Percentiles rank a stretch among this genome's conserved stretches.
Conservation (phyloP, 225 moss, liverwort and hornwort species). For the Anthoceros angustus region DNA sequence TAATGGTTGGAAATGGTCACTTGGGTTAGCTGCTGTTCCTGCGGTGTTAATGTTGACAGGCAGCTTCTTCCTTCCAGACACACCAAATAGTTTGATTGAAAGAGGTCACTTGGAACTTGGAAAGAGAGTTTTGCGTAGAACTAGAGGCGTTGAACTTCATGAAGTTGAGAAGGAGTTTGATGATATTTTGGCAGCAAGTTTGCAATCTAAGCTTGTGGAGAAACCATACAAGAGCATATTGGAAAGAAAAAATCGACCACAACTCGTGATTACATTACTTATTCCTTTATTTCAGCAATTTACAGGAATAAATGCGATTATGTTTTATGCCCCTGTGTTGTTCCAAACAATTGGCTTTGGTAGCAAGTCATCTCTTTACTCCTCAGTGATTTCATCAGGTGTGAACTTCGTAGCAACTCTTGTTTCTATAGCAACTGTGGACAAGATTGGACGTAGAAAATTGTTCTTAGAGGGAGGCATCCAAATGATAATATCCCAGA, state of each 20-base stretch:
- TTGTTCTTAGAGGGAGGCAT: slow-evolving; percentile 38
- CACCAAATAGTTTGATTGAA: slow-evolving; percentile 51
- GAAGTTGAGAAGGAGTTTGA: slow-evolving; percentile 34
- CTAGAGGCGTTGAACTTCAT: slow-evolving; percentile 24
- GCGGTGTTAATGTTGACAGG: slow-evolving; percentile 24
- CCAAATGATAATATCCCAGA: slow-evolving; percentile 53
- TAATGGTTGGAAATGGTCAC: slow-evolving; percentile 46
- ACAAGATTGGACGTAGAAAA: slow-evolving; percentile 36
- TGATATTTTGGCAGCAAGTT: slow-evolving; percentile 24
- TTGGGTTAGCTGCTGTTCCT: slow-evolving; percentile 33
- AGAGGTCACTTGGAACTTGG: slow-evolving; percentile 19
- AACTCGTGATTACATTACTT: slow-evolving; percentile 38
- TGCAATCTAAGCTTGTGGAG: slow-evolving; percentile 6
- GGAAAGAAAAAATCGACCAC: slow-evolving; percentile 32
- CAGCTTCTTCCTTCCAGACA: slow-evolving; percentile 40
- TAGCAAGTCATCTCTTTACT: slow-evolving; percentile 37
- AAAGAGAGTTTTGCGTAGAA: slow-evolving; percentile 21
- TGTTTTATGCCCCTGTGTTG: slow-evolving; percentile 13
- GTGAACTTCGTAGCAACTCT: slow-evolving; percentile 46
- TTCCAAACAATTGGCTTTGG: slow-evolving; percentile 51
- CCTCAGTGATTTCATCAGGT: slow-evolving; percentile 37
- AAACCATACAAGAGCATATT: slow-evolving; percentile 39
- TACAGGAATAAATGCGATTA: slow-evolving; percentile 44
- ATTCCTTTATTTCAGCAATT: slow-evolving; percentile 63
- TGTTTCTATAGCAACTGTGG: slow-evolving; percentile 38